These are phyloP conservation scores for Amaranthus palmeri DNA, from an alignment of 148 eudicot genomes.

Conservation along the genomic window DNA sequence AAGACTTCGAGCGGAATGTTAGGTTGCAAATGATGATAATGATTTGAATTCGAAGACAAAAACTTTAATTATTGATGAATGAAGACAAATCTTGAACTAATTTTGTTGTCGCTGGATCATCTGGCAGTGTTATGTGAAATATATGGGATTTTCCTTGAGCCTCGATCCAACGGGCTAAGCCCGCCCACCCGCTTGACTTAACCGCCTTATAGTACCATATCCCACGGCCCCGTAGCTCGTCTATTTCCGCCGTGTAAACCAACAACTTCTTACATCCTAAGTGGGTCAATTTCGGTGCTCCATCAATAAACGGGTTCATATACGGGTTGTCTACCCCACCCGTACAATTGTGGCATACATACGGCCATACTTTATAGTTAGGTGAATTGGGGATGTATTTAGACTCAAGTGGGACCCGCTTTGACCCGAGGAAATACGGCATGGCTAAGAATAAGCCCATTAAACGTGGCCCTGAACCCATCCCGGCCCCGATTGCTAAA, in stretches of 20 bases:
- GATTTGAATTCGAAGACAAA: too few relatives aligned
- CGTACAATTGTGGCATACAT: slow-evolving; percentile 27
- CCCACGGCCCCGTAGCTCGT: slow-evolving; percentile 33
- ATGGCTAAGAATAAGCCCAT: slow-evolving; percentile 37
- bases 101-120: slow-evolving; percentile 23
- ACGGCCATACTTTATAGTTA: slow-evolving; percentile 36
- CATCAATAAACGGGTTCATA: slow-evolving; percentile 37
- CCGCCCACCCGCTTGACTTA: slow-evolving; percentile 22
- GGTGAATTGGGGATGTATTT: not conserved
- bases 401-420: slow-evolving; percentile 24
- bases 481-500: slow-evolving; percentile 33
- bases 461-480: slow-evolving; percentile 15
- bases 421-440: slow-evolving; percentile 45
- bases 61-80: slow-evolving; percentile 11
- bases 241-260: slow-evolving; percentile 41
- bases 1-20: too few relatives aligned
- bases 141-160: slow-evolving; percentile 22
- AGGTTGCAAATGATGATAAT: too few relatives aligned
- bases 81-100: slow-evolving; percentile 20
- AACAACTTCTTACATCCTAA: slow-evolving; percentile 37
- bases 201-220: slow-evolving; percentile 25
- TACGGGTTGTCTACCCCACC: slow-evolving; percentile 35
- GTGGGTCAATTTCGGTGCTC: slow-evolving; percentile 25
- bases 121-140: slow-evolving; percentile 19
- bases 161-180: slow-evolving; percentile 19